Evolutionary conservation across 2,329 filamentous ascomycete genomes (phyloP).

Genomic region (Escovopsis sp.): DNA sequence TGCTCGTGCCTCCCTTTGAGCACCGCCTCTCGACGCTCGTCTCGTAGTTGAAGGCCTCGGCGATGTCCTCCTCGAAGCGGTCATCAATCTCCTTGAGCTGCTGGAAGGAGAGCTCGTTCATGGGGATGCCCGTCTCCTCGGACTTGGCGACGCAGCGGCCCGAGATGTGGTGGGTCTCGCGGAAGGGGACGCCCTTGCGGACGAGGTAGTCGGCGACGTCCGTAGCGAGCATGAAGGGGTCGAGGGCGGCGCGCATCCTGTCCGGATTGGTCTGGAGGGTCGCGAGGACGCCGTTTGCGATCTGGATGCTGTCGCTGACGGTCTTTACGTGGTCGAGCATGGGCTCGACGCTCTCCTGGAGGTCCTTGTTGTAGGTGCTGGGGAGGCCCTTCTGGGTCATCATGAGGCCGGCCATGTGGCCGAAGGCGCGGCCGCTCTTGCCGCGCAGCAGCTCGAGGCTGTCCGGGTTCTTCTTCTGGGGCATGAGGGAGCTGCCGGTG

Average conservation of each 20-base stretch:
- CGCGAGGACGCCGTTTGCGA: conserved; percentile 65
- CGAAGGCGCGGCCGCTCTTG: conserved; percentile 63
- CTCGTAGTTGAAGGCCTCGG: conserved; percentile 64
- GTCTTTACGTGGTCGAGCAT: conserved; percentile 76
- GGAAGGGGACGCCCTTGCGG: conserved; percentile 57
- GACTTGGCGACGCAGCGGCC: conserved; percentile 39
- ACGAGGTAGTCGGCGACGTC: conserved; percentile 53
- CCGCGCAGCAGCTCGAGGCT: conserved; percentile 57
- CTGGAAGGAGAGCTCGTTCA: conserved; percentile 53
- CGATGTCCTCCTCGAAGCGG: conserved; percentile 58
- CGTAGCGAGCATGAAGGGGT: conserved; percentile 70
- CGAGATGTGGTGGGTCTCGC: conserved; percentile 67
- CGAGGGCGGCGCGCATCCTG: conserved; percentile 65
- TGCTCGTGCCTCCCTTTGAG: conserved; percentile 66
- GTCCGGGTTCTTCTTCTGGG: conserved; percentile 75
- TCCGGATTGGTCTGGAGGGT: conserved; percentile 56
- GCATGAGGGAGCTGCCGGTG: conserved; percentile 65
- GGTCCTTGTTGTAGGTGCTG: conserved; percentile 78
- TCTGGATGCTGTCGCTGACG: conserved; percentile 64
- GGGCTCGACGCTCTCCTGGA: conserved; percentile 81
- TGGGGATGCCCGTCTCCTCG: conserved; percentile 38
- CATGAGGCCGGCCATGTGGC: conserved; percentile 65
- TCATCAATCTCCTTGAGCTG: conserved; percentile 54
- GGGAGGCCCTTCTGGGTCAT: conserved; percentile 58
- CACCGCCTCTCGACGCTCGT: conserved; percentile 66